Percentiles rank a stretch among this genome's conserved stretches.
Evolutionary conservation across 1,284 basidiomycete genomes (phyloP).

Genomic region (Ustilago cynodontis): DNA sequence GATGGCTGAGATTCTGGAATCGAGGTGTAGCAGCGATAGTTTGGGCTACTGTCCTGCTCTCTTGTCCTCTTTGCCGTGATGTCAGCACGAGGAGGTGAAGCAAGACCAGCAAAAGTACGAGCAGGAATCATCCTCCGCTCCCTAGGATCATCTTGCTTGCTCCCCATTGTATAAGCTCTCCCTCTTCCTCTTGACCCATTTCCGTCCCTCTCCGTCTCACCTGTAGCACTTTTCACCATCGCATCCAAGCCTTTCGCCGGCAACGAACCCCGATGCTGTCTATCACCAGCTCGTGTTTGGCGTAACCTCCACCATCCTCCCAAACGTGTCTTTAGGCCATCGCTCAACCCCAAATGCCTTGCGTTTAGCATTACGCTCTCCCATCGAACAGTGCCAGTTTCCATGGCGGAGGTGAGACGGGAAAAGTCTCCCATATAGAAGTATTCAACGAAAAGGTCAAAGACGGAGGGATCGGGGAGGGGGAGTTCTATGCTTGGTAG

Average conservation of each 20-base stretch:
- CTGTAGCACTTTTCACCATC: neutral
- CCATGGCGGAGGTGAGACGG: slow-evolving; percentile 16
- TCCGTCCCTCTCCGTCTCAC: neutral
- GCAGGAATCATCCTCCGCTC: neutral
- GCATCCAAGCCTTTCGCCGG: neutral
- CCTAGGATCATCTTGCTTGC: neutral
- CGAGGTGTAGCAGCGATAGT: neutral
- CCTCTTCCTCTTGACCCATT: neutral
- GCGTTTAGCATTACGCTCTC: slow-evolving; percentile 33
- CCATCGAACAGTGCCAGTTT: slow-evolving; percentile 17
- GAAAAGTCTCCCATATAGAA: slow-evolving; percentile 30
- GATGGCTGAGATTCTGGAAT: neutral
- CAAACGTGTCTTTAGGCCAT: slow-evolving; percentile 9
- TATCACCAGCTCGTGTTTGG: neutral
- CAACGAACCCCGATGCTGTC: neutral
- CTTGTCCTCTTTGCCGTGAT: neutral
- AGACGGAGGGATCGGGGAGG: slow-evolving; percentile 19
- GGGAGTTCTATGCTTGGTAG: neutral
- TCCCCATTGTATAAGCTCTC: slow-evolving; percentile 9
- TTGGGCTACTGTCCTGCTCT: neutral
- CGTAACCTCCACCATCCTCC: slow-evolving; percentile 25
- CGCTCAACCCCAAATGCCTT: slow-evolving; percentile 8
- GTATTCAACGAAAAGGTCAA: slow-evolving; percentile 21
- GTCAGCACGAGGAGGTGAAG: neutral
- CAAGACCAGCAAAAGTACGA: slow-evolving; percentile 1